phyloP scores from a whole-genome alignment of 768 basidiomycete species.

The Chalciporus piperatus region DNA sequence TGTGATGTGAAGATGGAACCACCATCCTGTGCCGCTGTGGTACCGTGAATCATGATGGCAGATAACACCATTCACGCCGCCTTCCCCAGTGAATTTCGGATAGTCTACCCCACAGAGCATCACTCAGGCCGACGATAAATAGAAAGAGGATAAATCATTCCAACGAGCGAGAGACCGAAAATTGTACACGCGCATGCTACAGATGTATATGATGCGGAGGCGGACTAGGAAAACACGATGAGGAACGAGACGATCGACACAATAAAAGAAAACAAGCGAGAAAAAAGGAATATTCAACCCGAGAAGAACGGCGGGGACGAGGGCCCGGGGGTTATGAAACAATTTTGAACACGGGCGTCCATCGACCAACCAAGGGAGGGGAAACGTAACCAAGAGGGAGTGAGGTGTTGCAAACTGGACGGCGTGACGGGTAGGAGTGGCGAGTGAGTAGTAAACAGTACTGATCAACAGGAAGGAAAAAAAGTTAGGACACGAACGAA shows the following conservation, averaged over 20 bases:
- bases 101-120: too few species aligned
- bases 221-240: neutral
- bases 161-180: conserved; percentile 1
- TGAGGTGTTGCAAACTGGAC: neutral
- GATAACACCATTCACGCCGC: too few species aligned
- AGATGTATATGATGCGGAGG: conserved; percentile 14
- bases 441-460: neutral
- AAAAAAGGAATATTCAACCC: neutral
- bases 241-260: neutral
- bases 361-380: conserved; percentile 19
- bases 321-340: conserved; percentile 7
- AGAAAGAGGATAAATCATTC: neutral
- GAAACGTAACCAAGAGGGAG: conserved; percentile 16
- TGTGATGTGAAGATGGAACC: too few species aligned
- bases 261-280: neutral
- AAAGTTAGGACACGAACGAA: conserved; percentile 8
- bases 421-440: neutral
- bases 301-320: neutral
- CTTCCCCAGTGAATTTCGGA: too few species aligned
- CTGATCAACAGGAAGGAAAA: neutral
- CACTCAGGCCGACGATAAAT: too few species aligned
- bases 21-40: too few species aligned
- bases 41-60: too few species aligned
- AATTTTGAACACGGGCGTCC: neutral
- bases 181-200: conserved; percentile 44